Conservation (phyloP, 2,329 filamentous ascomycete genomes). For the Aspergillus aculeatus region DNA sequence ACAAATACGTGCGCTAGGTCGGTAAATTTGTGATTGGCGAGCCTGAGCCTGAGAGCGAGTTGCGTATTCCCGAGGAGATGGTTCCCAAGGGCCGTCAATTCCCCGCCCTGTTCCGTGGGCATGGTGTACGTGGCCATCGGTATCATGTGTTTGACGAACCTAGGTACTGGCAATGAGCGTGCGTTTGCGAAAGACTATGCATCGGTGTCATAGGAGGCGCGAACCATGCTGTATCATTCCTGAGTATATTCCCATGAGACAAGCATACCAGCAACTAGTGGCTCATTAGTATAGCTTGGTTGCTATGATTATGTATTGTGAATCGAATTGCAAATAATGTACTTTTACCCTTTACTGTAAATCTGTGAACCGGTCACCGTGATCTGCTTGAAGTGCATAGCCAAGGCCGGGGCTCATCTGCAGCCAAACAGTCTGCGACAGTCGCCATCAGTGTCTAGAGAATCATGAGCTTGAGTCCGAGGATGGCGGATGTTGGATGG, state of each 20-base stretch:
- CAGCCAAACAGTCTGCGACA: too few relatives aligned
- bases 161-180: constrained; percentile 59
- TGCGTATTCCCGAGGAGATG: constrained; percentile 68
- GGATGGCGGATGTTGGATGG: background rate
- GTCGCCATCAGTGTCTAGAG: too few relatives aligned
- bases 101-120: constrained; percentile 76
- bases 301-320: constrained; percentile 12
- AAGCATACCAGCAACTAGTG: constrained; percentile 8
- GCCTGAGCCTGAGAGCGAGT: constrained; percentile 61
- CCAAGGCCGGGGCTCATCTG: too few relatives aligned
- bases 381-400: background rate
- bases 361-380: background rate
- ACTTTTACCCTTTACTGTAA: background rate
- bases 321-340: constrained; percentile 7
- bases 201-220: background rate
- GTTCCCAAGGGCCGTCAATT: constrained; percentile 78
- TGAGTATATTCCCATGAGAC: constrained; percentile 9
- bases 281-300: background rate
- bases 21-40: constrained; percentile 89
- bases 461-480: background rate
- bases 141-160: constrained; percentile 97
- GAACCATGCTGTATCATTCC: constrained; percentile 4
- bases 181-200: background rate
- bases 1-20: constrained; percentile 48
- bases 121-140: constrained; percentile 81